Base-by-base conservation (phyloP, 2,329 filamentous ascomycete species). In the Cercospora citrullina region DNA sequence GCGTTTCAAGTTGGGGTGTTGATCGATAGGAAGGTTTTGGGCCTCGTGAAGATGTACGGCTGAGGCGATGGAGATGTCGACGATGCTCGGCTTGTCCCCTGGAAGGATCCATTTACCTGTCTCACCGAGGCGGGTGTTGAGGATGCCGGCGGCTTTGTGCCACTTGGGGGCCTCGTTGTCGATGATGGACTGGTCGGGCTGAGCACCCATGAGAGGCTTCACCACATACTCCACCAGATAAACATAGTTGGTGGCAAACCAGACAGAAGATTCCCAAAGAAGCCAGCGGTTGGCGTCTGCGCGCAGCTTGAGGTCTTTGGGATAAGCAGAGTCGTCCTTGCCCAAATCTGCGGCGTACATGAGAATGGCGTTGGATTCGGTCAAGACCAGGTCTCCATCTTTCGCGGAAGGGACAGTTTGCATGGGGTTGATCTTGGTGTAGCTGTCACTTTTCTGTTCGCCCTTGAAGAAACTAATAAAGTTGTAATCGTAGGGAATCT, bases 361-460 rank as follows among this genome's bases (percentile, higher is more conserved):
- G 48, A 82, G 68, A 64, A 82, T 82, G 21, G 80, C 78, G 68
- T 82, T 81, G 63, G 78, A 80, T 68, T 82, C 80, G 8, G 80
- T 82, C 23, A 82, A 67, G n/a, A 72, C 74, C 63, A 81, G 67
- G 60, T 80, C 79, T 39, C 79, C 79, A 69, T 82, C 79, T 2
- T 69, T 75, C 3, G 80, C 80, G 18, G 80, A 75, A 36, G 81
- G 81, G 3, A 82, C 76, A 3, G 81, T 82, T 16, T 73, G 77
- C 61, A 75, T 70, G 8, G 79, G 79, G 60, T 80, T 80, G 74
- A 80, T 80, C 65, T 79, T 78, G 67, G 72, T 74, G 59, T 75
- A 77, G 2, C 75, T 73, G 57, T 69, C 65, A 51, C 74, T 73
- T 69, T 82, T 82, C 51, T 82, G 81, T 64, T 80, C 74, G 30